Evolutionary conservation across 306 rosid genomes (phyloP).

Genomic region (Citrullus amarus): DNA sequence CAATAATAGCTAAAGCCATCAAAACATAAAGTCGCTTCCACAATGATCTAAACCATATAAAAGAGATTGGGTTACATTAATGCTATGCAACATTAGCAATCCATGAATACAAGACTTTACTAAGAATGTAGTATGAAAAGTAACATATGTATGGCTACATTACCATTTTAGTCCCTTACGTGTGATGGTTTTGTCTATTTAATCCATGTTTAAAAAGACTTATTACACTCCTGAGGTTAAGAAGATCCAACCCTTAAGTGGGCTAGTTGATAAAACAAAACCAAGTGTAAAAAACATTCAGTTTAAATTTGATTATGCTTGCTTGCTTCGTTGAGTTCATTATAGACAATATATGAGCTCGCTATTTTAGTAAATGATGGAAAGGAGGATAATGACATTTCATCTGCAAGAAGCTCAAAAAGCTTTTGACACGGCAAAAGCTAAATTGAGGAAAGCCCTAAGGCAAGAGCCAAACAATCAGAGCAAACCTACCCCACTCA

Average conservation of each 20-base stretch:
- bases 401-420: background rate
- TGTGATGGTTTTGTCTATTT: background rate
- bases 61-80: background rate
- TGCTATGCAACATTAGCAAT: background rate
- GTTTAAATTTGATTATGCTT: background rate
- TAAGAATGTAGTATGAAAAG: background rate
- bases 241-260: too few relatives aligned
- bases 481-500: too few relatives aligned
- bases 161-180: background rate
- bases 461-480: background rate
- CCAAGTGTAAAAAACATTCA: background rate
- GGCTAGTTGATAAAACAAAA: background rate
- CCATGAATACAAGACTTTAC: background rate
- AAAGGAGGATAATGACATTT: background rate
- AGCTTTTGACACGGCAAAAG: background rate
- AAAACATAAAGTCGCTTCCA: conserved; percentile 39
- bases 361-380: too few relatives aligned
- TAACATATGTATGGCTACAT: background rate
- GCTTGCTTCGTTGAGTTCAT: background rate
- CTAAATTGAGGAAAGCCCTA: background rate
- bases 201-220: background rate
- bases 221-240: background rate
- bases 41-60: conserved; percentile 46
- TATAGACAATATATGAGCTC: too few relatives aligned
- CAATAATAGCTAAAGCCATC: conserved; percentile 30